Evolutionary conservation across 1,284 basidiomycete species (phyloP).

Genomic region (Golubevia pallescens): DNA sequence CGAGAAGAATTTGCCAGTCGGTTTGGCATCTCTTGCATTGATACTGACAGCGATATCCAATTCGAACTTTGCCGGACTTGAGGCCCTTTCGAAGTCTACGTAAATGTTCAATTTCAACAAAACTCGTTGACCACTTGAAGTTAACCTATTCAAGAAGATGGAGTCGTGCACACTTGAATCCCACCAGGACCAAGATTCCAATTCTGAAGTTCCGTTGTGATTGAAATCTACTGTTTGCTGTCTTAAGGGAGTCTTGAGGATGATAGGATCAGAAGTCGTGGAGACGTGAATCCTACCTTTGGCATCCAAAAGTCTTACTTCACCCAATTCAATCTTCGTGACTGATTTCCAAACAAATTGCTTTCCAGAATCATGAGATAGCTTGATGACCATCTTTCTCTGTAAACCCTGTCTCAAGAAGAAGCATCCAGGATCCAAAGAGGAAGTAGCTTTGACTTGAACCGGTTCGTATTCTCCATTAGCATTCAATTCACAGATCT

Average conservation of each 20-base stretch:
- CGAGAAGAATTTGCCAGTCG: constrained; percentile 80
- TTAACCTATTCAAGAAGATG: constrained; percentile 81
- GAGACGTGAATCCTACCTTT: constrained; percentile 82
- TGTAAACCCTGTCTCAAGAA: constrained; percentile 91
- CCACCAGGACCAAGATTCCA: constrained; percentile 69
- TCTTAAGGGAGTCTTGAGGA: constrained; percentile 29
- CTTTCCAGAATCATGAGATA: constrained; percentile 85
- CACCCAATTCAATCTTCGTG: constrained; percentile 78
- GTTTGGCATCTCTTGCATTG: constrained; percentile 81
- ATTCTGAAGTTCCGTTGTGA: constrained; percentile 36
- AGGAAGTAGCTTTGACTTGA: constrained; percentile 78
- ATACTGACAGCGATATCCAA: constrained; percentile 89
- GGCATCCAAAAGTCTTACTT: constrained; percentile 81
- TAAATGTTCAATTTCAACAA: constrained; percentile 79
- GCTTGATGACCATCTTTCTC: constrained; percentile 76
- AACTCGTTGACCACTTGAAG: constrained; percentile 77
- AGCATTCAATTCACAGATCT: constrained; percentile 83
- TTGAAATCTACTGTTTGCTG: constrained; percentile 41
- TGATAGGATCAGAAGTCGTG: constrained; percentile 63
- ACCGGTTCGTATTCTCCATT: constrained; percentile 84
- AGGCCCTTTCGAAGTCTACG: constrained; percentile 81
- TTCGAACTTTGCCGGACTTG: constrained; percentile 80
- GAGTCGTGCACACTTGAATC: constrained; percentile 92
- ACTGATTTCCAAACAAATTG: constrained; percentile 85
- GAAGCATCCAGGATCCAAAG: constrained; percentile 83